Evolutionary conservation across 1,284 basidiomycete genomes (phyloP), one percentile per base, ranked within the genome.

Genomic region (Papiliotrema fonsecae): DNA sequence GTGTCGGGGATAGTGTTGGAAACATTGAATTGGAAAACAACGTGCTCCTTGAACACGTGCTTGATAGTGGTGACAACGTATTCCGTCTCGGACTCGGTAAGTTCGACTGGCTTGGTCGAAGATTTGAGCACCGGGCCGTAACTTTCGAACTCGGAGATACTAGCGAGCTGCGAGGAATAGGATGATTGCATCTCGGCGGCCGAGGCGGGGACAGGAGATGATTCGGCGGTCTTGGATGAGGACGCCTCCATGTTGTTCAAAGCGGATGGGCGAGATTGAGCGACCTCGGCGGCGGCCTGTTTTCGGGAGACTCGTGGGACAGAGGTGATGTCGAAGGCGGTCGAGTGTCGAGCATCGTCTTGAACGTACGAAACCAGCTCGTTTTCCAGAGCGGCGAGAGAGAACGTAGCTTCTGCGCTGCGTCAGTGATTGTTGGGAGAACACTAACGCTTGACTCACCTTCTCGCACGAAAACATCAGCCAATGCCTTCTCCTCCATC

Each of bases 21-120:
- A 45, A 98, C 84, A 76, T 97, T 97, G 82, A 91, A 97, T 86
- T 98, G 92, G 82, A 97, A 94, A 35, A 99, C 94, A 54, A 98
- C 74, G 70, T 98, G 89, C 55, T 92, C 88, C 70, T 85, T 86
- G 82, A 92, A 99, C 48, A 97, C 82, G 73, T 98, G 96, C 77
- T 97, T 98, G 74, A 97, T 88, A 57, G 88, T 91, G 14, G 87
- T 84, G 49, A 97, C 94, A 62, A 96, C 91, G 70, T 98, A 99
- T 76, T 98, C 96, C 6, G 93, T 98, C 76, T 97, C 96, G 67
- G 82, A 86, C 76, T 99, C 96, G 26, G 96, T 98, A 52, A 98
- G 84, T 61, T 87, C 87, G 27, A 81, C 76, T 6, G 87, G 85
- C 67, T 85, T 89, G 42, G 80, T 61, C 52, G 85, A 88, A 77